These are phyloP conservation scores for Cylindrotheca closterium DNA, from an alignment of 108 stramenopile genomes.

Conservation along the genomic window DNA sequence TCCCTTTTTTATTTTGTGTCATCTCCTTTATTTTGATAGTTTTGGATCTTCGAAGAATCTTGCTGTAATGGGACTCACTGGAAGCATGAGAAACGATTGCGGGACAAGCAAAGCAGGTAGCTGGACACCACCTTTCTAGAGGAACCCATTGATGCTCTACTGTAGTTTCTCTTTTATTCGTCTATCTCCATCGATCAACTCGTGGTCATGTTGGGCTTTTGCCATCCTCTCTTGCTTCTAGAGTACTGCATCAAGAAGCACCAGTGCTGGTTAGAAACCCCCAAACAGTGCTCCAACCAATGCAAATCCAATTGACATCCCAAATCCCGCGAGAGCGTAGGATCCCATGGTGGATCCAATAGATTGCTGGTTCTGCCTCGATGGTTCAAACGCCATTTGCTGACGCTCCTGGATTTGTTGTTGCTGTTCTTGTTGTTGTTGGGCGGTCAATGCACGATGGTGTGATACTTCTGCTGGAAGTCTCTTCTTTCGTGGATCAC, in stretches of 20 bases:
- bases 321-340: slow-evolving; percentile 73
- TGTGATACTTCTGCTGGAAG: slow-evolving; percentile 9
- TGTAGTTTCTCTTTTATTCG: too few species aligned
- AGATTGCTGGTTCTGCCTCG: slow-evolving; percentile 50
- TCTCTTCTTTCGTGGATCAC: slow-evolving; percentile 53
- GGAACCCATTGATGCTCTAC: too few species aligned
- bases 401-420: slow-evolving; percentile 25
- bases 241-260: not conserved
- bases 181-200: too few species aligned
- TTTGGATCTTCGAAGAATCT: too few species aligned
- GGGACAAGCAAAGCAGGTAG: too few species aligned
- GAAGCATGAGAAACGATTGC: too few species aligned
- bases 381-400: slow-evolving; percentile 52
- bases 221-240: too few species aligned
- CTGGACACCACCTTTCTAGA: too few species aligned
- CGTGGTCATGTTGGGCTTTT: too few species aligned
- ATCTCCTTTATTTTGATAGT: not conserved
- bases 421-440: slow-evolving; percentile 2
- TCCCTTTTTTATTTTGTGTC: not conserved
- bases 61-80: too few species aligned
- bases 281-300: slow-evolving; percentile 71
- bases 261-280: slow-evolving; percentile 2
- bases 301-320: slow-evolving; percentile 66
- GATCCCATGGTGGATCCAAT: slow-evolving; percentile 62
- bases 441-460: not conserved